phyloP scores from a whole-genome alignment of 768 basidiomycete species.

The Wakefieldia striispora region DNA sequence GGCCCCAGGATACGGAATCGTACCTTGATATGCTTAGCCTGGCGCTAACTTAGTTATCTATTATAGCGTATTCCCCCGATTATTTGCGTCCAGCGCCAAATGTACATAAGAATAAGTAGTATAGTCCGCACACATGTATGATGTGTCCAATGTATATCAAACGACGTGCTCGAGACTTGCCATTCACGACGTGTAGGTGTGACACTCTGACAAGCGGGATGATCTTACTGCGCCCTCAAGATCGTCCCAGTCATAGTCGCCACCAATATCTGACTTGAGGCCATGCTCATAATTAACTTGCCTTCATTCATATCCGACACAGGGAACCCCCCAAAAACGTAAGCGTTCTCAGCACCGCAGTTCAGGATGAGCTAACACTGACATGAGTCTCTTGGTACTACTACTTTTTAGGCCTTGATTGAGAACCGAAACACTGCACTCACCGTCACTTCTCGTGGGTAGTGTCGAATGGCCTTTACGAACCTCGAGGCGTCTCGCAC shows the following conservation, averaged over 20 bases:
- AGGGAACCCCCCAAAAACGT: slow-evolving; percentile 10
- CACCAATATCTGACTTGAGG: slow-evolving; percentile 3
- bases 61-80: slow-evolving; percentile 17
- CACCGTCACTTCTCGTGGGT: neutral
- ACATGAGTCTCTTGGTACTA: too few species aligned
- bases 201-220: slow-evolving; percentile 1
- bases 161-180: neutral
- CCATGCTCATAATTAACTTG: slow-evolving; percentile 5
- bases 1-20: slow-evolving; percentile 9
- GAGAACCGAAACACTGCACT: neutral
- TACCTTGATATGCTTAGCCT: slow-evolving; percentile 13
- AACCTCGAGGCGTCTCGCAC: neutral
- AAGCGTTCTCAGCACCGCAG: slow-evolving; percentile 2
- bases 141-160: neutral
- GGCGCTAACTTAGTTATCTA: slow-evolving; percentile 24
- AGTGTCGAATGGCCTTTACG: neutral
- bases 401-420: too few species aligned
- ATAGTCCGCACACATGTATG: slow-evolving; percentile 3
- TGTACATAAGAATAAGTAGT: slow-evolving; percentile 21
- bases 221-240: slow-evolving; percentile 13
- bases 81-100: slow-evolving; percentile 13
- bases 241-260: slow-evolving; percentile 14
- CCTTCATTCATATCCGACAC: slow-evolving; percentile 23
- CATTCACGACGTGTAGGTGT: too few species aligned
- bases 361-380: neutral